Base-by-base conservation (phyloP, 306 rosid species). In the Erythrophleum fordii region DNA sequence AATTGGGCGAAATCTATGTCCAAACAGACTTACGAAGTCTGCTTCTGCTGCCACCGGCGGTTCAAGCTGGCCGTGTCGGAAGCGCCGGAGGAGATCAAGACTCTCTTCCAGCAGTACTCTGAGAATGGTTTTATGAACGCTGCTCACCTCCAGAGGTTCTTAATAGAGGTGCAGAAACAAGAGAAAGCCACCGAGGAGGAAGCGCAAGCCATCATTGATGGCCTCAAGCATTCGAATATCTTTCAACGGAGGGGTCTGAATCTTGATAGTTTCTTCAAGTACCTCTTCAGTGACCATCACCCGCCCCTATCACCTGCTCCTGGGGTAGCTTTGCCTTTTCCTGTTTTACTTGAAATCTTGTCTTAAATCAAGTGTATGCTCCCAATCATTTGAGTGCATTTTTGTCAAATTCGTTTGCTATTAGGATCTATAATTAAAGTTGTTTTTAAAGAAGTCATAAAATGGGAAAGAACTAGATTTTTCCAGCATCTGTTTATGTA, bases 11-110 rank as follows among this genome's bases (percentile, higher is more conserved):
- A 8, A 11, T 4, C 11, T 10, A 90, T 89, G 95, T 88, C 98
- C 29, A 90, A 87, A 60, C 98, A 96, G 84, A 90, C 94, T 25
- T 96, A 91, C 89, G 83, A 42, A 42, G 88, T 96, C 16, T 96
- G 99, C 72, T 93, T 95, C 82, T 96, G 98, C 84, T 96, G 86
- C 88, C 90, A 76, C 28, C 90, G 98, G 51, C 90, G 94, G 31
- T 96, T 96, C 89, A 81, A 76, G 80, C 88, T 88, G 20, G 70
- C 81, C 34, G 86, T 81, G 14, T 52, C 91, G 76, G 99, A 93
- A 55, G 93, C 91, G 1, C 97, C 98, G 58, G 46, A 13, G 69
- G 94, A 88, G 80, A 81, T 96, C 78, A 90, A 72, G 81, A 20
- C 14, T 11, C 73, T 93, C 2, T 92, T 85, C 82, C 78, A 80